Conservation (phyloP, 1,284 basidiomycete species). For the Fomitopsis palustris region DNA sequence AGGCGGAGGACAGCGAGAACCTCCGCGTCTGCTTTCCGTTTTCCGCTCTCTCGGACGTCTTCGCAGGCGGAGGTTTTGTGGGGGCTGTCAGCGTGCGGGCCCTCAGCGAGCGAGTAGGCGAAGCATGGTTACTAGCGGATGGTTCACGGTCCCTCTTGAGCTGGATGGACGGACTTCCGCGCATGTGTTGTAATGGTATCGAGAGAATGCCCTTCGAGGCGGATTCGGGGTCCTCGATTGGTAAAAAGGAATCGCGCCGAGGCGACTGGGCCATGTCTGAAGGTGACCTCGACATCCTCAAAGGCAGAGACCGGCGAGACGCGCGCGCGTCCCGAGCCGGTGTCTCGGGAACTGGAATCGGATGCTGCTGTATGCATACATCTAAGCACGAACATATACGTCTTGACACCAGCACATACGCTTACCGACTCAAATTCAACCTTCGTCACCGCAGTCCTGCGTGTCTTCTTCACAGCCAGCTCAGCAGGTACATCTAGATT, state of each 20-base stretch:
- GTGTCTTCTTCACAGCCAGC: conserved; percentile 10
- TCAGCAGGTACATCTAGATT: background rate
- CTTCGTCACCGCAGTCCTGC: conserved; percentile 22
- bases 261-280: background rate
- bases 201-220: conserved; percentile 5
- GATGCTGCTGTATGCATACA: conserved; percentile 20
- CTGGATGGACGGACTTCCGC: background rate
- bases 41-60: background rate
- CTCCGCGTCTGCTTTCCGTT: conserved; percentile 11
- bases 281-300: background rate
- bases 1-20: conserved; percentile 25
- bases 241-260: conserved; percentile 8
- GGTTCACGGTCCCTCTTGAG: background rate
- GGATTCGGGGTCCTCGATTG: conserved; percentile 6
- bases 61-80: background rate
- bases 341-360: conserved; percentile 20
- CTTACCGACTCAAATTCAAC: conserved; percentile 28
- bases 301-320: conserved; percentile 16
- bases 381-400: background rate
- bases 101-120: background rate
- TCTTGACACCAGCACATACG: background rate
- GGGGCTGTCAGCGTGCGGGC: conserved; percentile 14
- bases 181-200: conserved; percentile 7
- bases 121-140: background rate
- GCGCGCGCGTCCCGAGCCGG: conserved; percentile 13